Evolutionary conservation across 768 basidiomycete species (phyloP).

Genomic region (Lanmaoa rubissima): DNA sequence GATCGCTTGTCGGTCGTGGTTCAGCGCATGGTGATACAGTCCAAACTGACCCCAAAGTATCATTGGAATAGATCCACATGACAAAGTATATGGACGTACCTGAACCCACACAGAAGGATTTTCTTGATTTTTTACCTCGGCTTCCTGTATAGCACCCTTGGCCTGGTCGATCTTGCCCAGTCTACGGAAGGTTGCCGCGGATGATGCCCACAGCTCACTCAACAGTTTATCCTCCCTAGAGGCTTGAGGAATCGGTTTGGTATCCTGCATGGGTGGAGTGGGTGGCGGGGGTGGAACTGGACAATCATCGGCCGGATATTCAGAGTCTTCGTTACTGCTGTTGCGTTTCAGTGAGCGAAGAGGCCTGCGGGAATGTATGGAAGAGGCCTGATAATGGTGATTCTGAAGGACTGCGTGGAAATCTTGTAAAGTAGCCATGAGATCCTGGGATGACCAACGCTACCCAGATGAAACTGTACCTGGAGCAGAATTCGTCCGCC

Average conservation of each 20-base stretch:
- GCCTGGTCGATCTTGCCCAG: conserved; percentile 89
- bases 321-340: conserved; percentile 33
- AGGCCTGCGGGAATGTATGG: conserved; percentile 77
- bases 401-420: conserved; percentile 65
- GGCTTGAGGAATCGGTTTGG: conserved; percentile 34
- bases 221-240: conserved; percentile 66
- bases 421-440: conserved; percentile 40
- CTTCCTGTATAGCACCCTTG: conserved; percentile 90
- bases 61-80: background rate
- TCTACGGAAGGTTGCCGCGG: conserved; percentile 90
- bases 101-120: conserved; percentile 95
- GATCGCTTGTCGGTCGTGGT: conserved; percentile 59
- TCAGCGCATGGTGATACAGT: conserved; percentile 63
- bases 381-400: conserved; percentile 68
- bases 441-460: background rate
- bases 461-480: conserved; percentile 40
- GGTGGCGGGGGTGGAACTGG: conserved; percentile 35
- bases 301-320: conserved; percentile 33
- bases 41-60: conserved; percentile 54
- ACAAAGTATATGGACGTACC: conserved; percentile 42
- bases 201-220: conserved; percentile 90
- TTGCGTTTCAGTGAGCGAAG: conserved; percentile 46
- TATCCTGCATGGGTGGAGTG: conserved; percentile 36
- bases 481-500: conserved; percentile 66
- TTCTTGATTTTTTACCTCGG: conserved; percentile 81